Evolutionary conservation across 208 protist genomes (phyloP).

Genomic region (Wallacemonas sp.): DNA sequence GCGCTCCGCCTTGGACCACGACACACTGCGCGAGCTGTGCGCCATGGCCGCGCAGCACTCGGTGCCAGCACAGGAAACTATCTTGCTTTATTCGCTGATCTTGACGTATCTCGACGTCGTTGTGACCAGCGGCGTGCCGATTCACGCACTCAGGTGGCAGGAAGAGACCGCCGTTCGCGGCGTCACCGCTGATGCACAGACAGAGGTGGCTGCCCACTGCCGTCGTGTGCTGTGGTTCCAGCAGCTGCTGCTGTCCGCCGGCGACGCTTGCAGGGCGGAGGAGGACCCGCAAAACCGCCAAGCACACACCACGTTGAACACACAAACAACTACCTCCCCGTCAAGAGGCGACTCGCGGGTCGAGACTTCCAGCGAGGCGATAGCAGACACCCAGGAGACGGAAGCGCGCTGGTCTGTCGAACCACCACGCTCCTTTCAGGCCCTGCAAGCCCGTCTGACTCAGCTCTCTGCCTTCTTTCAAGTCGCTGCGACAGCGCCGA

Average conservation of each 20-base stretch:
- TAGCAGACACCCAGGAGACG: background rate
- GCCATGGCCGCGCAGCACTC: conserved; percentile 29
- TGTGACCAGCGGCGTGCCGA: conserved; percentile 5
- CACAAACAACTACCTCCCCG: no score
- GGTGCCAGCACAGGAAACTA: conserved; percentile 43
- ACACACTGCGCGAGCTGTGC: conserved; percentile 22
- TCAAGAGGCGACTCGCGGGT: no score
- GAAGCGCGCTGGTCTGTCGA: background rate
- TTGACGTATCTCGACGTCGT: conserved; percentile 52
- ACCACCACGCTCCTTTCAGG: background rate
- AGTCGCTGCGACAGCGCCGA: background rate
- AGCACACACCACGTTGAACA: no score
- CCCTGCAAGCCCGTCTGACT: background rate
- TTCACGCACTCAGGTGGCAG: background rate
- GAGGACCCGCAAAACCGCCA: no score
- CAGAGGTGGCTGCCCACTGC: background rate
- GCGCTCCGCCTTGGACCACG: background rate
- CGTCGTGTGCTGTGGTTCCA: conserved; percentile 2
- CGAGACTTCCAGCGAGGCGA: background rate
- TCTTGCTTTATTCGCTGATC: conserved; percentile 43
- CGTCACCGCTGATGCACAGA: background rate
- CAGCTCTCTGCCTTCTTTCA: background rate
- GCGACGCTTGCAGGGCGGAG: background rate
- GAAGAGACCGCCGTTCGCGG: background rate
- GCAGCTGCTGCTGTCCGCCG: background rate